Conservation (phyloP, 176 grass and related monocot species). For the Bromus sterilis region DNA sequence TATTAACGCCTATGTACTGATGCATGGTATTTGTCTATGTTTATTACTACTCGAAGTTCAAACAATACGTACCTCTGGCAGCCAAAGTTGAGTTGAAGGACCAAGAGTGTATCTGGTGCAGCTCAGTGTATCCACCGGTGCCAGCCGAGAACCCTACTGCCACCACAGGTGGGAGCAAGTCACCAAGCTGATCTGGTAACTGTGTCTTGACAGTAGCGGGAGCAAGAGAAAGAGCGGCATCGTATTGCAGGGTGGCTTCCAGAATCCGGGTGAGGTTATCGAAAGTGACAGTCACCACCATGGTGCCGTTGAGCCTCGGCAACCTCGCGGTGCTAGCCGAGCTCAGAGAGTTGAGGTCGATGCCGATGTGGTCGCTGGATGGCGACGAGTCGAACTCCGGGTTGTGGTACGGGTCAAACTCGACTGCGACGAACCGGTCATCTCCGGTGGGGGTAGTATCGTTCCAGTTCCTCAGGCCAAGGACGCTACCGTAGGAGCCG, state of each 20-base stretch:
- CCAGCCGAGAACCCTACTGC: background rate
- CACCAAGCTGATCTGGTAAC: background rate
- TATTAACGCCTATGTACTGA: too few relatives aligned
- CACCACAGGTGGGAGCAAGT: background rate
- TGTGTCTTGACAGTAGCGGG: background rate
- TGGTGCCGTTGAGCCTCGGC: background rate
- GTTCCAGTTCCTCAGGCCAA: background rate
- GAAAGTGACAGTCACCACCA: background rate
- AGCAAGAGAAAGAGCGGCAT: too few relatives aligned
- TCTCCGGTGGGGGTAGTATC: background rate
- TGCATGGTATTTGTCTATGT: too few relatives aligned
- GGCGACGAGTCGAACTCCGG: background rate
- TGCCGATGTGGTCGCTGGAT: background rate
- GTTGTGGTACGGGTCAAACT: background rate
- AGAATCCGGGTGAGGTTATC: background rate
- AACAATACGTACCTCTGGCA: too few relatives aligned
- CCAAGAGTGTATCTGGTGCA: background rate
- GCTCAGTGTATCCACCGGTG: background rate
- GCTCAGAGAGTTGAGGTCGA: background rate
- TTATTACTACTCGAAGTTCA: too few relatives aligned
- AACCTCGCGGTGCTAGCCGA: background rate
- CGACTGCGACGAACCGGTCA: background rate
- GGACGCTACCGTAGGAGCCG: rapidly evolving
- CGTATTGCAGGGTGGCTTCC: background rate
- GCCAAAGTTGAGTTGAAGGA: conserved; percentile 8